Evolutionary conservation across 75 land plant species (phyloP).

Genomic region (Larix kaempferi): DNA sequence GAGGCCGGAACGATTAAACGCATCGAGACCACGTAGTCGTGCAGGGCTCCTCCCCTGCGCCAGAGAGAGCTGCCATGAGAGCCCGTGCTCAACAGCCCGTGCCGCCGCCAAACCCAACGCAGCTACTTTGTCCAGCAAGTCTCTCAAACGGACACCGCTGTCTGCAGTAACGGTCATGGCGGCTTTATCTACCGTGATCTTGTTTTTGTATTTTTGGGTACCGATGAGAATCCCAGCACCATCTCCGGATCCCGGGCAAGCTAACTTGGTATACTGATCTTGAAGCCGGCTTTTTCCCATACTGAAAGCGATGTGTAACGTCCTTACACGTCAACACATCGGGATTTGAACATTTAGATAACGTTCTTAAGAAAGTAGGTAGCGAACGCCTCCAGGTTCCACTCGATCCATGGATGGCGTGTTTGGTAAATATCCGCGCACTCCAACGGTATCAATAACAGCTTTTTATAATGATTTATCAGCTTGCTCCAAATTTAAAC

Average conservation of each 20-base stretch:
- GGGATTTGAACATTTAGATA: no score
- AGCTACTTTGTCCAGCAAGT: slow-evolving; percentile 41
- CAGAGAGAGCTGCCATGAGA: slow-evolving; percentile 77
- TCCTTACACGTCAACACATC: no score
- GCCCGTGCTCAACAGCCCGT: slow-evolving; percentile 61
- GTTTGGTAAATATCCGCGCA: no score
- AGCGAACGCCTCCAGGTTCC: no score
- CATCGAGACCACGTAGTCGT: slow-evolving; percentile 50
- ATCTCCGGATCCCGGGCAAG: slow-evolving; percentile 38
- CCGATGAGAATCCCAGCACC: slow-evolving; percentile 40
- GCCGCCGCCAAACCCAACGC: slow-evolving; percentile 40
- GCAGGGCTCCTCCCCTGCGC: slow-evolving; percentile 62
- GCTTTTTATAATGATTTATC: no score
- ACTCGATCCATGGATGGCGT: no score
- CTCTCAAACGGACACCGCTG: slow-evolving; percentile 48
- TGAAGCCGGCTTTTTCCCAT: no score
- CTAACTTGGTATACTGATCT: no score
- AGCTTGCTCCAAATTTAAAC: no score
- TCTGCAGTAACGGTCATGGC: slow-evolving; percentile 36
- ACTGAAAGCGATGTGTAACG: no score
- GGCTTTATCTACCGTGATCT: slow-evolving; percentile 25
- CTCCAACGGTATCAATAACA: no score
- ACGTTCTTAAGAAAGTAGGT: no score
- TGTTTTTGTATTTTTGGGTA: slow-evolving; percentile 29
- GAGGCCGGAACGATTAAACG: slow-evolving; percentile 50